A percentile compares a stretch with the other conserved stretches of the same genome.
Evolutionary conservation across 2,329 filamentous ascomycete species (phyloP).

Genomic region (Neofusicoccum sp.): DNA sequence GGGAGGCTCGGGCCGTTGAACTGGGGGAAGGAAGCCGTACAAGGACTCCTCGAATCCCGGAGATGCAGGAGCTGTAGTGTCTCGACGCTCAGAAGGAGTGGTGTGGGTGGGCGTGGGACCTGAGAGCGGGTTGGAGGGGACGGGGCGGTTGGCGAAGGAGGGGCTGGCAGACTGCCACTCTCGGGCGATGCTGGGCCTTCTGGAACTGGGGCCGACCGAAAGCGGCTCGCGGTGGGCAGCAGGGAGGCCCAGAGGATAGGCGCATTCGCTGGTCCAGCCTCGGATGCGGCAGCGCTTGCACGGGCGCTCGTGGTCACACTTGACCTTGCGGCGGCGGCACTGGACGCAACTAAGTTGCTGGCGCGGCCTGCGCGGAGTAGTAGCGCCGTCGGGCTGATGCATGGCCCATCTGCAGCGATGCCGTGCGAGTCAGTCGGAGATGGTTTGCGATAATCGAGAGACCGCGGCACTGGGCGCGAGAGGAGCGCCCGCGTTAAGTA

Average conservation of each 20-base stretch:
- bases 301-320: conserved; percentile 14
- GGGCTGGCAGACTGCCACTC: neutral
- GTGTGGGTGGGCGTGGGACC: neutral
- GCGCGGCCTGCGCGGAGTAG: neutral
- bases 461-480: neutral
- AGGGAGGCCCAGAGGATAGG: neutral
- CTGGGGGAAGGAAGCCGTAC: neutral
- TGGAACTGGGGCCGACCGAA: neutral
- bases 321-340: conserved; percentile 16
- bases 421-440: no score
- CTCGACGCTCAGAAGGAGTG: neutral
- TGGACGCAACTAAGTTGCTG: conserved; percentile 15
- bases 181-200: neutral
- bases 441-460: no score
- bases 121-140: neutral
- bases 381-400: neutral
- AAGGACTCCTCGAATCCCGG: neutral
- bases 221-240: neutral
- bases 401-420: neutral
- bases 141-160: neutral
- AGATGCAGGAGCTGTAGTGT: neutral
- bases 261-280: neutral
- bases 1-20: neutral
- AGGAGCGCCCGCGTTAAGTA: neutral
- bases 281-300: conserved; percentile 9